These are phyloP conservation scores for Penicillium sp. DNA, from an alignment of 2,329 filamentous ascomycete species.

Conservation along the genomic window DNA sequence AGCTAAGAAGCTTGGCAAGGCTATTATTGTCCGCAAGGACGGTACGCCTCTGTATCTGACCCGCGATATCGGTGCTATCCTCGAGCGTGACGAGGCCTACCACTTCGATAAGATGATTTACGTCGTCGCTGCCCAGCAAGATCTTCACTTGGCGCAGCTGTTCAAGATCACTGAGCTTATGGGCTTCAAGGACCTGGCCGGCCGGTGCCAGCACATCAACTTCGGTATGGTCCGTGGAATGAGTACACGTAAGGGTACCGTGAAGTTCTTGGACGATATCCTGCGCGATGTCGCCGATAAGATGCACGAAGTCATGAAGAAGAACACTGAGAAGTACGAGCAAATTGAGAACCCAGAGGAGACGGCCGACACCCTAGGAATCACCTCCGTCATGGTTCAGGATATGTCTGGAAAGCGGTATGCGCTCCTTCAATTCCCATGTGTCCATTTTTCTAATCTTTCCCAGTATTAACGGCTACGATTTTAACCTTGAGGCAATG, in stretches of 20 bases:
- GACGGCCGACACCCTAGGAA: conserved; percentile 86
- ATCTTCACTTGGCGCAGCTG: conserved; percentile 67
- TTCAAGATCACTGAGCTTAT: conserved; percentile 69
- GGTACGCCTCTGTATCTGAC: conserved; percentile 72
- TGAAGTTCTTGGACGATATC: conserved; percentile 76
- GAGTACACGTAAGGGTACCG: conserved; percentile 70
- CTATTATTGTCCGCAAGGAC: conserved; percentile 69
- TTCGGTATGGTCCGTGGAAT: conserved; percentile 71
- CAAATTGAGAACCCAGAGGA: conserved; percentile 83
- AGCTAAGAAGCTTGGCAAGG: conserved; percentile 70
- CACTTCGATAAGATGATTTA: conserved; percentile 72
- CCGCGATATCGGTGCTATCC: conserved; percentile 69
- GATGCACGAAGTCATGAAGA: conserved; percentile 97
- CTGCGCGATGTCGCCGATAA: conserved; percentile 82
- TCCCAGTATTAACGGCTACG: conserved; percentile 64
- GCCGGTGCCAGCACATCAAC: conserved; percentile 66
- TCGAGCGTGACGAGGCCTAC: conserved; percentile 66
- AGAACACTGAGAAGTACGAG: conserved; percentile 86
- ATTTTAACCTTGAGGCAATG: conserved; percentile 70
- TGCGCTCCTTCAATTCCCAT: conserved; percentile 28
- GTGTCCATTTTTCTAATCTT: conserved; percentile 14
- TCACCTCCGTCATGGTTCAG: conserved; percentile 96
- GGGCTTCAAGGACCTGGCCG: conserved; percentile 64
- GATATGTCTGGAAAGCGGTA: conserved; percentile 95
- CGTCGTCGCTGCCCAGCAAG: conserved; percentile 68